Conservation (phyloP, 371 early-diverging fungal species). For the Actinomortierella wolfii region DNA sequence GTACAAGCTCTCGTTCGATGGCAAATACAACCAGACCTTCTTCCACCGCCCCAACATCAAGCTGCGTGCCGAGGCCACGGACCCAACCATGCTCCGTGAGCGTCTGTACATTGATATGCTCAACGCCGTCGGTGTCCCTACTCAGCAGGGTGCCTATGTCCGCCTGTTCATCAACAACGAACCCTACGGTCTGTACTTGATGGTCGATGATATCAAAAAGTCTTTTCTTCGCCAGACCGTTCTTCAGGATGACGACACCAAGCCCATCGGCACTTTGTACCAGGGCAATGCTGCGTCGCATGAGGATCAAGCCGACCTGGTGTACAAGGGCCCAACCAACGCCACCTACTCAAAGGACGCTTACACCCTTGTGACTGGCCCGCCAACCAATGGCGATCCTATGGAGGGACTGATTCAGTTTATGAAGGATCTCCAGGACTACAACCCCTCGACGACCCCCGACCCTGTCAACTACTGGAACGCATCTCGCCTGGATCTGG, state of each 20-base stretch:
- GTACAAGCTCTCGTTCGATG: slow-evolving; percentile 55
- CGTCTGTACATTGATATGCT: slow-evolving; percentile 54
- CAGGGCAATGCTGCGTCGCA: slow-evolving; percentile 39
- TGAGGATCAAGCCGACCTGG: slow-evolving; percentile 22
- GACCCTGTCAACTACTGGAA: slow-evolving; percentile 35
- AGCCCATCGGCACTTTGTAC: slow-evolving; percentile 49
- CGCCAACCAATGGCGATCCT: slow-evolving; percentile 39
- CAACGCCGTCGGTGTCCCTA: slow-evolving; percentile 57
- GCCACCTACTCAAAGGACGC: slow-evolving; percentile 45
- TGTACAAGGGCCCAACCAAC: slow-evolving; percentile 31
- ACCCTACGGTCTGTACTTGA: slow-evolving; percentile 57
- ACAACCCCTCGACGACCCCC: slow-evolving; percentile 17
- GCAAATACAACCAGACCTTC: slow-evolving; percentile 49
- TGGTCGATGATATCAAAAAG: slow-evolving; percentile 60
- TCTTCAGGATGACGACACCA: slow-evolving; percentile 48
- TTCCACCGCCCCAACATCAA: slow-evolving; percentile 56
- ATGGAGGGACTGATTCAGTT: slow-evolving; percentile 48
- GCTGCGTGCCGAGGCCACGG: slow-evolving; percentile 57
- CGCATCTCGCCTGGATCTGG: slow-evolving; percentile 27
- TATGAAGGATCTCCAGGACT: slow-evolving; percentile 35
- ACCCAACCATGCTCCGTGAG: slow-evolving; percentile 57
- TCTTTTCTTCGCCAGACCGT: slow-evolving; percentile 51
- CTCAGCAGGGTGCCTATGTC: slow-evolving; percentile 53
- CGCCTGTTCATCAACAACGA: slow-evolving; percentile 58
- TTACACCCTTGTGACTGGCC: slow-evolving; percentile 47